Base-by-base conservation (phyloP, 225 moss, liverwort and hornwort species). In the Ulota crispa region DNA sequence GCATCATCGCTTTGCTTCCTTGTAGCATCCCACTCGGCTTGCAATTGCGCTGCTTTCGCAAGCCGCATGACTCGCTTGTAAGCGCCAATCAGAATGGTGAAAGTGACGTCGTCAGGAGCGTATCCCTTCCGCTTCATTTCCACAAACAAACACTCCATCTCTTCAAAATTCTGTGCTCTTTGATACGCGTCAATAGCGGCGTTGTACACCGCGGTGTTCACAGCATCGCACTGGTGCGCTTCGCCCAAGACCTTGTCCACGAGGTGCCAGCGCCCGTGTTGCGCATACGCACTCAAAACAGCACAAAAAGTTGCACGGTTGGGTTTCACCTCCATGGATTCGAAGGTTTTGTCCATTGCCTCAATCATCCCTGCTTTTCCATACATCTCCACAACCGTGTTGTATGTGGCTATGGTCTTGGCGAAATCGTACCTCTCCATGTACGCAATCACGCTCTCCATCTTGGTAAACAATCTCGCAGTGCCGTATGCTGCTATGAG, bases 181-280 rank as follows among this genome's bases (percentile, higher is more conserved):
- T 93, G 88, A 73, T 93, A 96, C 7, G 96, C 94, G 80, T 91
- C 85, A 52, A 96, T 88, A 8, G 93, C 81, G 3, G 93, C 80
- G 61, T 99, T 99, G 32, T 91, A 99, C 24, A 99, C 85, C 28
- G 87, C 80, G 5, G 90, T 90, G 77, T 83, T 89, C 13, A 92
- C 87, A 12, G 87, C 90, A 71, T 88, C 89, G 12, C 80, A 91
- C 34, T 90, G 85, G 19, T 81, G 73, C 80, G 92, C 92, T 84
- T 96, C 92, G 3, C 66, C 85, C 80, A 92, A 82, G 6, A 93
- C 77, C 61, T 88, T 93, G 41, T 96, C 94, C 30, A 99, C 87
- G 13, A 76, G 83, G 67, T 92, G 88, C 89, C 92, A 96, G 18
- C 76, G 84, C 34, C 86, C 83, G 1, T 92, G 83, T 42, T 86